Evolutionary conservation across 768 basidiomycete species (phyloP), one percentile per base, ranked within the genome.

Genomic region (Piloderma croceum): DNA sequence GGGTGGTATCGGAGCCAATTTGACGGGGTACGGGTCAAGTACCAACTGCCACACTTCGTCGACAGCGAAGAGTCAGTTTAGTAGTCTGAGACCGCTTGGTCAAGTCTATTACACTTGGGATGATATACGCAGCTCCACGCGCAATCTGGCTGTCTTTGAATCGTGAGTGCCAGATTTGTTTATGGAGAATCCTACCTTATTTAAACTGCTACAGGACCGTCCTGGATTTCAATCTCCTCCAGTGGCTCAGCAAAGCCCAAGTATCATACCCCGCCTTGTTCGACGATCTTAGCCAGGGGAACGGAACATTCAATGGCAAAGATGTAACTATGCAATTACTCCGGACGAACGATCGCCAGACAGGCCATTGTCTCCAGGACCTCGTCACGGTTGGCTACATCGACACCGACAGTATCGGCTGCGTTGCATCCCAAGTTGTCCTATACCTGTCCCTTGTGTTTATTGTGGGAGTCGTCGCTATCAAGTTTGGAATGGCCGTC

Each of bases 101-200:
- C 83, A 94, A 60, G 90, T 98, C 27, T 98, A 89, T 62, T 96
- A 88, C 56, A 84, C 81, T 2, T 98, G 96, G 96, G 76, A 83
- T 39, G 85, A 94, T 59, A 71, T 99, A 33, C 62, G 64, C 43
- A 77, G 81, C 49, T 25, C 73, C 3, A 55, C 63, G 17, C 75
- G 91, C 7, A 96, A 94, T 59, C 62, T 98, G 22, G 94, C 85
- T n/a, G 92, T 98, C 7, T 94, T 81, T 54, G 89, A 94, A 68
- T 81, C 81, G 91, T 96, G 56, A 59, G 92, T 76, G 15, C 12
- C 18, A 19, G 13, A 13, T 7, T 20, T 41, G 12, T 23, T 27
- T 19, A 2, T 13, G 41, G 40, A 38, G 17, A 22, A 43, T 41
- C 36, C 24, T 40, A 31, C 17, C 37, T 41, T 29, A 36, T 29